Base-by-base conservation (phyloP, 148 eudicot genomes). In the Gaultheria prostrata region DNA sequence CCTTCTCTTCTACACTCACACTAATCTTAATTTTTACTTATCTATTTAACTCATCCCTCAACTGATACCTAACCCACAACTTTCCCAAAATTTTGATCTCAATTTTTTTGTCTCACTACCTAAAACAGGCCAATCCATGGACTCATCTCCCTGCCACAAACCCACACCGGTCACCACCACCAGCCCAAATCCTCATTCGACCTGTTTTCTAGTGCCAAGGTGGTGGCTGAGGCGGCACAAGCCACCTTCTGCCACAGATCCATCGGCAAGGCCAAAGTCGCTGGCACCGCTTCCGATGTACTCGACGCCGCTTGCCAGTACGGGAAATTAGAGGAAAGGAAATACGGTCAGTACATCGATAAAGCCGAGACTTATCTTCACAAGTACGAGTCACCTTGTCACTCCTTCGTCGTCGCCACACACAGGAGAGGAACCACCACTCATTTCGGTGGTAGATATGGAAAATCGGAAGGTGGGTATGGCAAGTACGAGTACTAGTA, bases 281-380 rank as follows among this genome's bases (percentile, higher is more conserved):
- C 96, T 0, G 93, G 81, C 2, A 92, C 96, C 0, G 93, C 93
- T 0, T 91, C 89, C 8, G 87, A 91, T 17, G 63, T 90, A 65
- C 84, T 90, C 61, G 85, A 85, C 59, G 94, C 92, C 0, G 91
- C 91, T 26, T 78, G 85, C 76, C 78, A 50, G 1, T 87, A 86
- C n/a, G 91, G 91, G 0, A 89, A 90, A 45, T 59, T 92, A 3
- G 92, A 89, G 12, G 90, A 90, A 5, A 82, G 46, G 9, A 87
- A 89, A 3, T 46, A 84, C 2, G 95, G 93, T 0, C 82, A 87
- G 76, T 87, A 88, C 70, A 67, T 91, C 21, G 87, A 80, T 46
- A 87, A 91, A 84, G 93, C 95, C 10, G 90, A 90, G 85, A 85
- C 79, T n/a, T 91, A 91, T 83, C 88, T 92, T 26, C 90, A 89